A percentile compares a stretch with the other conserved stretches of the same genome.
Evolutionary conservation across 371 early-diverging fungal genomes (phyloP).

Genomic region (Rhizomucor pusillus): DNA sequence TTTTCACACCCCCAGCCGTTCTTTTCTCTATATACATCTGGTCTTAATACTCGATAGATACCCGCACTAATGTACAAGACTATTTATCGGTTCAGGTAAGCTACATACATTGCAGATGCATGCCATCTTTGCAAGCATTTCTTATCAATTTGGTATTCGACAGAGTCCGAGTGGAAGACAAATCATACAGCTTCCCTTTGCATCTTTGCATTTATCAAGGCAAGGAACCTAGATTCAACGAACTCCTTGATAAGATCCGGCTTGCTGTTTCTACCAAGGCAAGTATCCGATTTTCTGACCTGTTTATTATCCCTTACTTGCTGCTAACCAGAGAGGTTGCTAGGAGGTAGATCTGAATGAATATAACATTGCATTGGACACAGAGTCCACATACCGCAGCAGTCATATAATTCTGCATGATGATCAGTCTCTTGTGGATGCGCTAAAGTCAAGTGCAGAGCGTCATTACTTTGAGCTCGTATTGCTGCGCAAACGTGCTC

Average conservation of each 20-base stretch:
- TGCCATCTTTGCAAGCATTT: neutral
- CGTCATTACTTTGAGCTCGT: constrained; percentile 30
- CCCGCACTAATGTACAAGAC: constrained; percentile 23
- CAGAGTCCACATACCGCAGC: neutral
- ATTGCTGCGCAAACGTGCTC: constrained; percentile 26
- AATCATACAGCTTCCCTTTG: constrained; percentile 24
- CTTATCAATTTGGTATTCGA: neutral
- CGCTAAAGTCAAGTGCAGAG: constrained; percentile 20
- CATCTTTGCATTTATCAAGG: constrained; percentile 34
- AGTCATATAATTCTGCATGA: constrained; percentile 18
- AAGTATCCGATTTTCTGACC: constrained; percentile 12
- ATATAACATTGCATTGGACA: constrained; percentile 20
- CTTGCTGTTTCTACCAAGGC: constrained; percentile 12
- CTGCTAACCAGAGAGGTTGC: neutral
- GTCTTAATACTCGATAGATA: neutral
- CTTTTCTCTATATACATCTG: neutral
- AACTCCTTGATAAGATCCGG: constrained; percentile 30
- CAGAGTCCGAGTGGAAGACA: constrained; percentile 35
- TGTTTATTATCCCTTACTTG: neutral
- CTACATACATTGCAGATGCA: neutral
- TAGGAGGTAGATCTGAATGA: constrained; percentile 29
- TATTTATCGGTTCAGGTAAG: constrained; percentile 29
- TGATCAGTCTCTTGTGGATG: constrained; percentile 26
- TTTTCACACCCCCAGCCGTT: neutral
- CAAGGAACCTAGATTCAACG: constrained; percentile 32